phyloP scores from a whole-genome alignment of 129 eudicot species.

The Lactuca saligna region DNA sequence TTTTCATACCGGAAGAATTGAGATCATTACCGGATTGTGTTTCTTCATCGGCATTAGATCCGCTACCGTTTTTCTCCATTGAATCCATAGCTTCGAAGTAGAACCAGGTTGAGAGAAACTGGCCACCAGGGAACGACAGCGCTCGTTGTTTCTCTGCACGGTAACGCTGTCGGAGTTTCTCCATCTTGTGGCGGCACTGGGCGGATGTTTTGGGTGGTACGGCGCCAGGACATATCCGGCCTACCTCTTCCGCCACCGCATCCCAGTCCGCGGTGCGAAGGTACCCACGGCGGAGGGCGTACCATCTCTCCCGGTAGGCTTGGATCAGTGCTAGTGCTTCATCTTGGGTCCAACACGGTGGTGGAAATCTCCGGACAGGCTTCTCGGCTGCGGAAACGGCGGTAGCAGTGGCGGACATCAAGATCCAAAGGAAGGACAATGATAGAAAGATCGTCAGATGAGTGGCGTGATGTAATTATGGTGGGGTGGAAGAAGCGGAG shows the following conservation, averaged over 20 bases:
- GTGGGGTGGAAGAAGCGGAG: neutral
- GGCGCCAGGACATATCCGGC: conserved; percentile 57
- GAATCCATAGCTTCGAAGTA: conserved; percentile 84
- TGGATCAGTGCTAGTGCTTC: conserved; percentile 82
- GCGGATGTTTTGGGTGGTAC: conserved; percentile 82
- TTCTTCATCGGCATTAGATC: conserved; percentile 18
- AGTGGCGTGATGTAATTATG: neutral
- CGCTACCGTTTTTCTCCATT: conserved; percentile 62
- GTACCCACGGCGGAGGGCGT: conserved; percentile 90
- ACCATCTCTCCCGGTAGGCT: conserved; percentile 87
- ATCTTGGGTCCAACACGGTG: conserved; percentile 95
- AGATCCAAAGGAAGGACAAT: neutral
- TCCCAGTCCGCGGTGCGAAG: conserved; percentile 98
- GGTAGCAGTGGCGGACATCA: conserved; percentile 29
- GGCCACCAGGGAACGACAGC: conserved; percentile 52
- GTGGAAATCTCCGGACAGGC: conserved; percentile 63
- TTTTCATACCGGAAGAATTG: conserved; percentile 5
- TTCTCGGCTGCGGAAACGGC: conserved; percentile 28
- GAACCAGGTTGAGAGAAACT: conserved; percentile 72
- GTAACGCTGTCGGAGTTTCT: conserved; percentile 94
- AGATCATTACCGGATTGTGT: conserved; percentile 18
- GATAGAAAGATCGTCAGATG: neutral
- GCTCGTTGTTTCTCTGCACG: conserved; percentile 86
- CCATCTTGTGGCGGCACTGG: conserved; percentile 99
- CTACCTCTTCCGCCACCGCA: conserved; percentile 73